Conservation (phyloP, 2,329 filamentous ascomycete genomes). For the Trichoderma sp. region DNA sequence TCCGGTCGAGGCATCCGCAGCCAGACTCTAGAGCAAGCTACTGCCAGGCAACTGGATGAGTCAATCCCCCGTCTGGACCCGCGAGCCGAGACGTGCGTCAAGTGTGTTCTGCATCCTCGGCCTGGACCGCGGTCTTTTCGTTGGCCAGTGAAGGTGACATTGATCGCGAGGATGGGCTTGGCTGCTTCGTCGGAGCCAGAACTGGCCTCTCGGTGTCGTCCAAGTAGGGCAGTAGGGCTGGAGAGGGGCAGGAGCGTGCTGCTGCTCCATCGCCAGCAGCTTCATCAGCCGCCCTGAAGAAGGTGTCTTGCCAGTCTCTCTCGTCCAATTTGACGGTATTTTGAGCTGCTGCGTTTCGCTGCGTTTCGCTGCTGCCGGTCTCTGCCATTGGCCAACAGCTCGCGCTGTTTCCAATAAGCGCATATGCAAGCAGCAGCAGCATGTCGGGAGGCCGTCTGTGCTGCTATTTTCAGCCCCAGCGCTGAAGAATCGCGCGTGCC, state of each 20-base stretch:
- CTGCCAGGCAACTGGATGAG: conserved; percentile 11
- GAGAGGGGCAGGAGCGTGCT: not conserved
- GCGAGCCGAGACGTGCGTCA: conserved; percentile 24
- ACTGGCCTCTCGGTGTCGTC: not conserved
- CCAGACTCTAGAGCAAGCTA: not conserved
- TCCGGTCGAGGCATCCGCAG: not conserved
- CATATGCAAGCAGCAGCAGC: not conserved
- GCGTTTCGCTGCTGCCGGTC: conserved; percentile 8
- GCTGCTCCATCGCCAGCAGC: conserved; percentile 11
- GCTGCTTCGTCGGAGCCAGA: not conserved
- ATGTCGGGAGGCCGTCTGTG: conserved; percentile 9
- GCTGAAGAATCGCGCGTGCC: not conserved
- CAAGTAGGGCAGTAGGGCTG: not conserved
- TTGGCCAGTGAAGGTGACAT: conserved; percentile 9
- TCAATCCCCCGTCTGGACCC: conserved; percentile 16
- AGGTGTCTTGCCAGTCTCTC: not conserved
- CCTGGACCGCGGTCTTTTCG: conserved; percentile 18
- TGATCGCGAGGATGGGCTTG: conserved; percentile 4
- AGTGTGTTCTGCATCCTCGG: conserved; percentile 25
- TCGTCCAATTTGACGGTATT: not conserved
- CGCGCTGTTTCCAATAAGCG: conserved; percentile 10
- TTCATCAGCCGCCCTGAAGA: conserved; percentile 7
- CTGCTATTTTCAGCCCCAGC: conserved; percentile 23
- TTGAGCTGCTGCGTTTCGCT: conserved; percentile 8
- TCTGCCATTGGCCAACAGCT: conserved; percentile 12